A percentile compares a stretch with the other conserved stretches of the same genome.
Evolutionary conservation across 495 filamentous ascomycete species (phyloP).

Genomic region (Oidiodendron maius): DNA sequence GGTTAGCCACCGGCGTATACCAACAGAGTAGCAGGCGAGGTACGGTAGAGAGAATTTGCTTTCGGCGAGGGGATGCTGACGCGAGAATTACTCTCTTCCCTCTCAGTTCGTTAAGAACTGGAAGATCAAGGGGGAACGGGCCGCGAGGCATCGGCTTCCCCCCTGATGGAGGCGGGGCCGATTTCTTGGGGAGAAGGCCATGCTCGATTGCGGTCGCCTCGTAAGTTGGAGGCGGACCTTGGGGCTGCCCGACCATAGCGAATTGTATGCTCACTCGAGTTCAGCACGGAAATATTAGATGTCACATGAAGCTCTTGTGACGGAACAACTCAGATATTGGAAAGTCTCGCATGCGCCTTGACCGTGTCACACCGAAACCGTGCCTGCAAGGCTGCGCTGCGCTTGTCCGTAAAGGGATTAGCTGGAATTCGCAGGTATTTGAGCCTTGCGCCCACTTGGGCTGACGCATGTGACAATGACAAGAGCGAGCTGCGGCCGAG

Average conservation of each 20-base stretch:
- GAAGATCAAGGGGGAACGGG: conserved; percentile 64
- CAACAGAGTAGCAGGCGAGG: not conserved
- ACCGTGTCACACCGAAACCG: too few relatives aligned
- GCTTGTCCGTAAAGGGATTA: not conserved
- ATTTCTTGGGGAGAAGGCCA: conserved; percentile 19
- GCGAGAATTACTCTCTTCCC: conserved; percentile 78
- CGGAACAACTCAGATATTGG: too few relatives aligned
- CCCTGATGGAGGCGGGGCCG: conserved; percentile 5
- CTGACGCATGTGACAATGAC: not conserved
- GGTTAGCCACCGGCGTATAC: not conserved
- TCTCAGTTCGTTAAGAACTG: conserved; percentile 65
- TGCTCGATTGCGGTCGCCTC: conserved; percentile 33
- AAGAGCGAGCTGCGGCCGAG: not conserved
- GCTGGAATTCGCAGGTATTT: not conserved
- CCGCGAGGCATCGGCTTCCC: conserved; percentile 20
- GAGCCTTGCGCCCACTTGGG: not conserved
- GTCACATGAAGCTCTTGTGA: too few relatives aligned
- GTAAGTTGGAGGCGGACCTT: conserved; percentile 24
- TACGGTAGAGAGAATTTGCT: conserved; percentile 64
- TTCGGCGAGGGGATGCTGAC: conserved; percentile 77
- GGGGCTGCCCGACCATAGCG: not conserved
- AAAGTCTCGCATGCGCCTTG: too few relatives aligned
- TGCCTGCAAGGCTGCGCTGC: not conserved
- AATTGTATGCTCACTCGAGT: not conserved
- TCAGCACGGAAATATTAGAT: not conserved